A percentile compares a stretch with the other conserved stretches of the same genome.
Conservation (phyloP, 768 basidiomycete species). For the Trametes punicea region DNA sequence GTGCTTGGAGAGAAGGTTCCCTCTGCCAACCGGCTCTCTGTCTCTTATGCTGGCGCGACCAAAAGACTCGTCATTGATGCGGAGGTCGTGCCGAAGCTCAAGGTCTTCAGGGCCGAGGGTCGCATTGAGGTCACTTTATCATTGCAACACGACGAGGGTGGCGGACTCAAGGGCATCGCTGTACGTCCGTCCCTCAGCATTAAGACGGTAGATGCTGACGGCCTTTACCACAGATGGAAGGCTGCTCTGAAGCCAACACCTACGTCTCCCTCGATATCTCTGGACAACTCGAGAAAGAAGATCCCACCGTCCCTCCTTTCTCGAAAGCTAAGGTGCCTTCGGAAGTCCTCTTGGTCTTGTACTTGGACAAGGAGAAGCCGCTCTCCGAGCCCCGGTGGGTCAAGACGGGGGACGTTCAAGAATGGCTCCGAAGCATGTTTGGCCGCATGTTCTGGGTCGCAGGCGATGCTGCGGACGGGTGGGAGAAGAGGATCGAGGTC, state of each 20-base stretch:
- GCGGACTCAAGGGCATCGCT: slow-evolving; percentile 67
- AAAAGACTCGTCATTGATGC: slow-evolving; percentile 87
- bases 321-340: slow-evolving; percentile 49
- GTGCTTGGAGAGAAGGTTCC: slow-evolving; percentile 41
- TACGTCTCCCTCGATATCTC: slow-evolving; percentile 58
- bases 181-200: slow-evolving; percentile 40
- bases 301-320: slow-evolving; percentile 69
- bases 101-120: slow-evolving; percentile 77
- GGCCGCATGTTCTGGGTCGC: slow-evolving; percentile 86
- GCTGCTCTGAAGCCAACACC: slow-evolving; percentile 65
- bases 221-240: slow-evolving; percentile 55
- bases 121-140: slow-evolving; percentile 79
- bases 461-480: slow-evolving; percentile 80
- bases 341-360: slow-evolving; percentile 61
- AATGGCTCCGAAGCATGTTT: slow-evolving; percentile 88
- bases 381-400: slow-evolving; percentile 97
- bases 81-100: slow-evolving; percentile 76
- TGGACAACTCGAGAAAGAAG: slow-evolving; percentile 45
- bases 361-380: slow-evolving; percentile 85
- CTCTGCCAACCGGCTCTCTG: slow-evolving; percentile 85
- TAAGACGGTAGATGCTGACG: background rate
- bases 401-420: slow-evolving; percentile 89
- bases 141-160: slow-evolving; percentile 51
- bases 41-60: slow-evolving; percentile 89
- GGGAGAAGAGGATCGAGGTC: slow-evolving; percentile 92